Conservation (phyloP, 176 grass and related monocot species). For the Leersia perrieri region DNA sequence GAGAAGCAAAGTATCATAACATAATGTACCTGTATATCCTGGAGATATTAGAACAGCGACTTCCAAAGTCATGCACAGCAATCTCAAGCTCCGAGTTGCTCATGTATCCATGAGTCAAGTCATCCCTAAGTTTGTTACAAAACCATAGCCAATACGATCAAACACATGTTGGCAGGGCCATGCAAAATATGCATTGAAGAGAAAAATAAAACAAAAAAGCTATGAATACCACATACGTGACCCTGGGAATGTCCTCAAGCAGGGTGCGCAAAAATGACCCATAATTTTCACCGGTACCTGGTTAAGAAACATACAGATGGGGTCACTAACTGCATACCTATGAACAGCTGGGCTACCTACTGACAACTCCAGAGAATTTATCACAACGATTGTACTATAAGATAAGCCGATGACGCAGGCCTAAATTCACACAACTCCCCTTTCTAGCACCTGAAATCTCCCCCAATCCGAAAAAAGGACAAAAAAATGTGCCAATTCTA, state of each 20-base stretch:
- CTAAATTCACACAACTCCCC: neutral
- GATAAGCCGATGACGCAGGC: neutral
- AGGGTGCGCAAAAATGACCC: conserved; percentile 31
- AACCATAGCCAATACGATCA: neutral
- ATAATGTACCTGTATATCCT: conserved; percentile 83
- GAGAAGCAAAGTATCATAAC: conserved; percentile 11
- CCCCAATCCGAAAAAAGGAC: neutral
- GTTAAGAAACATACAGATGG: neutral
- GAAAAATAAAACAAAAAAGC: neutral
- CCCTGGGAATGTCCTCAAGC: conserved; percentile 44
- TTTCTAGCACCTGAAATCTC: no score
- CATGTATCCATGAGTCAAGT: conserved; percentile 68
- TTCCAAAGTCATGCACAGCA: conserved; percentile 53
- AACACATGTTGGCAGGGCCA: neutral
- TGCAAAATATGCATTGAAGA: neutral
- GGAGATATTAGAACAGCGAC: conserved; percentile 72
- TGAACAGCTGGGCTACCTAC: neutral
- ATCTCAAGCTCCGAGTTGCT: conserved; percentile 65
- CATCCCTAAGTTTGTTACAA: conserved; percentile 54
- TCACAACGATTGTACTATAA: neutral
- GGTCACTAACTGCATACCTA: neutral
- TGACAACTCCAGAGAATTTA: neutral
- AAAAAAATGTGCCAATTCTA: neutral
- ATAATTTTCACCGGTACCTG: conserved; percentile 1
- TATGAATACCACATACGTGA: conserved; percentile 50